Base-by-base conservation (phyloP, 805 yeast species). In the Candida silvicultrix region DNA sequence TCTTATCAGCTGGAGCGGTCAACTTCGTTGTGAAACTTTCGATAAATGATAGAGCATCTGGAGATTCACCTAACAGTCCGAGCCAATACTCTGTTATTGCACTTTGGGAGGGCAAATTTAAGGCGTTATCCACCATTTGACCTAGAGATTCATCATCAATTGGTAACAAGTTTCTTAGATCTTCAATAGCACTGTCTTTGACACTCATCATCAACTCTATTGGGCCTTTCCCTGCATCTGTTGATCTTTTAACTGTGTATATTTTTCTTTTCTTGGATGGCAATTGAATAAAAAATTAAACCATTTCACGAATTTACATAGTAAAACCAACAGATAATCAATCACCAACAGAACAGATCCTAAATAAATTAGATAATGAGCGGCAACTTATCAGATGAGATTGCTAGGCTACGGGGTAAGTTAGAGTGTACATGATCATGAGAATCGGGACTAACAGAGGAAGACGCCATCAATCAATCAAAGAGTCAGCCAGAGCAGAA, bases 11-110 rank as follows among this genome's bases (percentile, higher is more conserved):
- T 9, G 39, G 39, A 12, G 7, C 14, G 8, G 25, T 37, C 25
- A 37, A 21, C 22, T 69, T 62, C 21, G 66, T 59, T 15, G 72
- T 60, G 52, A 80, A 77, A 28, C 62, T 67, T 1, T 71, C 54
- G 1, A 79, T 67, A 51, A 81, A 77, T 16, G 68, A 63, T 32
- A 75, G 57, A 2, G 82, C 69, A 38, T 67, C 78, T 23, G 78
- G 77, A 14, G 80, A 71, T 45, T 80, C 80, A 7, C 87, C 87
- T 14, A 80, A 59, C 16, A 81, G 58, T 40, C 78, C 77, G 14
- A 74, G 58, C 55, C 82, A 76, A 59, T 83, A 83, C 21, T 65
- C 67, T 19, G 71, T 68, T 9, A 79, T 71, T 14, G 70, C 78
- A 4, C 70, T 69, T 43, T 78, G 74, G 0, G 75, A 59, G 8